Percentiles rank a stretch among this genome's conserved stretches.
Evolutionary conservation across 805 yeast genomes (phyloP).

Genomic region (Saccharomycopsis vini): DNA sequence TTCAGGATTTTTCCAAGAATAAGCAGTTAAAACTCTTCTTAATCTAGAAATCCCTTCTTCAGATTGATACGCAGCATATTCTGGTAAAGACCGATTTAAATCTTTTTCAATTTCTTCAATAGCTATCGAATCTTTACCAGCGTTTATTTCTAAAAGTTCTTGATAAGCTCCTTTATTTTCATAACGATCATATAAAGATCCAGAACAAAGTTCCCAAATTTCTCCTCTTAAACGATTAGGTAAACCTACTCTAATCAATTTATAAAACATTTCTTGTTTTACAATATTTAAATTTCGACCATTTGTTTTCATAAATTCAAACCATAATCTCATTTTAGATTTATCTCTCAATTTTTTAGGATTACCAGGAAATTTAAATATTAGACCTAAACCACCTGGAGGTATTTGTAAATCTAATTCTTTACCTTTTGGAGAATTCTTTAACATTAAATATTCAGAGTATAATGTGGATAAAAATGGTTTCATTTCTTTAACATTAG

Average conservation of each 20-base stretch:
- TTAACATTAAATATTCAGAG: constrained; percentile 72
- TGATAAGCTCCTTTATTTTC: constrained; percentile 53
- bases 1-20: constrained; percentile 94
- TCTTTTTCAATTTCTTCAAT: constrained; percentile 96
- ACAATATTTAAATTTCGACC: constrained; percentile 79
- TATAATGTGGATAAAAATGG: constrained; percentile 65
- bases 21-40: constrained; percentile 83
- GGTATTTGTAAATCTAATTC: constrained; percentile 43
- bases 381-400: constrained; percentile 77
- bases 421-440: constrained; percentile 37
- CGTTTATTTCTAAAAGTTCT: constrained; percentile 48
- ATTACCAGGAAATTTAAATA: constrained; percentile 85
- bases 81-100: constrained; percentile 88
- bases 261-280: constrained; percentile 68
- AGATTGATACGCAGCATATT: constrained; percentile 86
- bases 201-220: constrained; percentile 88
- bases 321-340: constrained; percentile 86
- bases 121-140: constrained; percentile 64
- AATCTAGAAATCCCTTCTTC: constrained; percentile 78
- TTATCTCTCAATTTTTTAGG: constrained; percentile 68
- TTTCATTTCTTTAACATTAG: constrained; percentile 50
- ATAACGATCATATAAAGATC: constrained; percentile 69
- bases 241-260: constrained; percentile 79
- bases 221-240: constrained; percentile 96
- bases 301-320: constrained; percentile 73